A percentile compares a stretch with the other conserved stretches of the same genome.
These are phyloP conservation scores for Vanrija pseudolonga DNA, from an alignment of 1,284 basidiomycete genomes.

Conservation along the genomic window DNA sequence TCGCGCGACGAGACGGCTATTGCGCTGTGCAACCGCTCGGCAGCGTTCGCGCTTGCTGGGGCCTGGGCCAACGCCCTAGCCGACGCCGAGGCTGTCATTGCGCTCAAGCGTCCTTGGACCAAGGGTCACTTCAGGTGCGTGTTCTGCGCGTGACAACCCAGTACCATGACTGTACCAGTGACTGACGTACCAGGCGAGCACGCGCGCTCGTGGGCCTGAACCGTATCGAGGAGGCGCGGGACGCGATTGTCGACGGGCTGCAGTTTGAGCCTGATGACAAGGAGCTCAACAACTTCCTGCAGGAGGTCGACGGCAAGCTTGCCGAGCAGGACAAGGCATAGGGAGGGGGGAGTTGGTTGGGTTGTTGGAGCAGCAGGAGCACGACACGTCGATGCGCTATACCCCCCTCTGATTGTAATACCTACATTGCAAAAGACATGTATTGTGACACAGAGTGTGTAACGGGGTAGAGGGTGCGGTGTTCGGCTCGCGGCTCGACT, in stretches of 20 bases:
- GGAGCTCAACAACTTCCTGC: constrained; percentile 41
- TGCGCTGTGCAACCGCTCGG: constrained; percentile 84
- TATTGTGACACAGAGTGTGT: no score
- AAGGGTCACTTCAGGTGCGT: constrained; percentile 95
- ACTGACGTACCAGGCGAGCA: constrained; percentile 26
- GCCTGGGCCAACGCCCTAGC: constrained; percentile 74
- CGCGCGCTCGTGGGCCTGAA: constrained; percentile 72
- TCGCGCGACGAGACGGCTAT: constrained; percentile 86
- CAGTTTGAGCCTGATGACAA: constrained; percentile 83
- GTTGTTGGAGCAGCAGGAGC: no score
- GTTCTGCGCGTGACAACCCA: no score
- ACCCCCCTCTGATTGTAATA: no score
- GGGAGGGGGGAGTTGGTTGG: no score
- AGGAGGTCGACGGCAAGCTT: constrained; percentile 38
- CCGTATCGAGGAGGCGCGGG: constrained; percentile 69
- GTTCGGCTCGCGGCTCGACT: no score
- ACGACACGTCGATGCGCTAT: no score
- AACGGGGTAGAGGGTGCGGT: no score
- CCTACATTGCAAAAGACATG: no score
- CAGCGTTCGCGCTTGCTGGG: constrained; percentile 71
- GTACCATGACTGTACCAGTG: background rate
- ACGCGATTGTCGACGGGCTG: constrained; percentile 75
- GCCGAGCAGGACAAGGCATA: background rate
- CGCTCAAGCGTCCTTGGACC: constrained; percentile 80
- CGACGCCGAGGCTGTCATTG: constrained; percentile 86